phyloP scores from a whole-genome alignment of 2,329 filamentous ascomycete species.

The Cladophialophora carrionii region DNA sequence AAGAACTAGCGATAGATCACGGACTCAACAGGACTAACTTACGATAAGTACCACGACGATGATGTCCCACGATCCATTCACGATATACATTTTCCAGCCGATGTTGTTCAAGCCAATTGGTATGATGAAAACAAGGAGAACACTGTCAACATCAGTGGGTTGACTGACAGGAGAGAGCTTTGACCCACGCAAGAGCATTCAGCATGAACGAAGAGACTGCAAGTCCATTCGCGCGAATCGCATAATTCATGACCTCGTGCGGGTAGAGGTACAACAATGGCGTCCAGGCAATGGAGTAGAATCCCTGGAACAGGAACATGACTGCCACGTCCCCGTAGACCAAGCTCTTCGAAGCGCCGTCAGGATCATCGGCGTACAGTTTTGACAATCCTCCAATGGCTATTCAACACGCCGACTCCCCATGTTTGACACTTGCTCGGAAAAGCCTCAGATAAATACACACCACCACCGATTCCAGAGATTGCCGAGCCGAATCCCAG shows the following conservation, averaged over 20 bases:
- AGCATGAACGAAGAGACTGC: slow-evolving; percentile 16
- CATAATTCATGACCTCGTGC: slow-evolving; percentile 55
- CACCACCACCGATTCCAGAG: slow-evolving; percentile 3
- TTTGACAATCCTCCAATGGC: slow-evolving; percentile 56
- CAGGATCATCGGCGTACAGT: slow-evolving; percentile 13
- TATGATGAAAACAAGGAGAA: slow-evolving; percentile 16
- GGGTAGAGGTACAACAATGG: slow-evolving; percentile 55
- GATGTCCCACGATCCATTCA: slow-evolving; percentile 53
- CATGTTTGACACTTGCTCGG: slow-evolving; percentile 7
- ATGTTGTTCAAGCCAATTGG: slow-evolving; percentile 50
- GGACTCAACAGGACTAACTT: background rate
- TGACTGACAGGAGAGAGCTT: background rate
- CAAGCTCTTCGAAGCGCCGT: slow-evolving; percentile 36
- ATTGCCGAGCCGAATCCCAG: slow-evolving; percentile 16
- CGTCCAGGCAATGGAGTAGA: slow-evolving; percentile 55
- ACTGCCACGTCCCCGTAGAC: slow-evolving; percentile 53
- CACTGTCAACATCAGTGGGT: background rate
- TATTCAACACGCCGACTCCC: slow-evolving; percentile 14
- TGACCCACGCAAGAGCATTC: slow-evolving; percentile 15
- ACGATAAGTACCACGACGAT: slow-evolving; percentile 47
- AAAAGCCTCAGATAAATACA: slow-evolving; percentile 21
- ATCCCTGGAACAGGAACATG: slow-evolving; percentile 59
- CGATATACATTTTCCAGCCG: slow-evolving; percentile 55
- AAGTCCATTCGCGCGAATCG: slow-evolving; percentile 46
- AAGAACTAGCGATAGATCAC: background rate